Evolutionary conservation across 805 yeast genomes (phyloP), one percentile per base, ranked within the genome.

Genomic region (Teunomyces lycoperdinae): DNA sequence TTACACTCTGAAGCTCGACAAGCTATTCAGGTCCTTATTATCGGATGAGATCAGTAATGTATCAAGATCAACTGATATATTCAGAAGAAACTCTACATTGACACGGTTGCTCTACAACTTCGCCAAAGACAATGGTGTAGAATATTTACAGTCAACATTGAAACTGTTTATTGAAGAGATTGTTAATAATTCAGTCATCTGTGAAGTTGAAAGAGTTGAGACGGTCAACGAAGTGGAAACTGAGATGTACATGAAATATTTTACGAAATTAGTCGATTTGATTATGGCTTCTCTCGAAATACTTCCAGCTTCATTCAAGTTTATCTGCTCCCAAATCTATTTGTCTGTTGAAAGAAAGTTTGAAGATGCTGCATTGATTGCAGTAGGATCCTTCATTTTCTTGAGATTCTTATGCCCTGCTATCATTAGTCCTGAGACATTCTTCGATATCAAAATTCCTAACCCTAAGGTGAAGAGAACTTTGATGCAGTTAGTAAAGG

Each of bases 371-470:
- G 72, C 78, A 33, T 52, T 71, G 24, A 73, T 83, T 34, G 89
- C 95, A 0, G 85, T 89, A 26, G 96, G 97, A 0, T 90, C 96
- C 0, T 92, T 87, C 61, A 72, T 92, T 46, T 91, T 92, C 58
- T 71, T 92, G 55, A 70, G 96, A 48, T 81, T 85, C 52, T 76
- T 86, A 50, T 87, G 95, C 61, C 97, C 98, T 9, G 96, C 96
- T 0, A 83, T 91, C 56, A 91, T 91, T 10, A 83, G 89, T 30
- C 97, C 97, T 0, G 96, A 88, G 48, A 74, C 84, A 5, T 75
- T 65, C 47, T 68, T 73, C 43, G 67, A 62, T 39, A 56, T 69
- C 27, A 54, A 62, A 2, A 54, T 60, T 5, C 54, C 57, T 9
- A 58, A 60, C 45, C 61, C 65, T 3, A 69, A 64, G 41, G 76